A percentile compares a stretch with the other conserved stretches of the same genome.
Conservation (phyloP, 495 filamentous ascomycete genomes). For the Neurospora hispaniola region DNA sequence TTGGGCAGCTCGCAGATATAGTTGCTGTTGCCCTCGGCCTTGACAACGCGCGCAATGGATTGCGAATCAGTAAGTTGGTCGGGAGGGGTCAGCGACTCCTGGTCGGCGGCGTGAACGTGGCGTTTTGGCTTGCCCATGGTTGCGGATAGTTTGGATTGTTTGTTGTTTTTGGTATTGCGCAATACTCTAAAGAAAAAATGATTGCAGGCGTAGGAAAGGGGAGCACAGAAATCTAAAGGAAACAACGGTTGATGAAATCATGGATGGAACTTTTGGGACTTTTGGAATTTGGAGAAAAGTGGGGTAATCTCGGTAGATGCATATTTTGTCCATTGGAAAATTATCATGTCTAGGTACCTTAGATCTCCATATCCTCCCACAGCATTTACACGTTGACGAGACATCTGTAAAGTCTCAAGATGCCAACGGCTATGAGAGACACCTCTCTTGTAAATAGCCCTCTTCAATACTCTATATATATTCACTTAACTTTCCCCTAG, state of each 20-base stretch:
- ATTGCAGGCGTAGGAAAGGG: background rate
- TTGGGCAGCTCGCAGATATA: slow-evolving; percentile 59
- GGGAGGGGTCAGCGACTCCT: slow-evolving; percentile 67
- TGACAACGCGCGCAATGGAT: slow-evolving; percentile 61
- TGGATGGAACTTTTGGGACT: background rate
- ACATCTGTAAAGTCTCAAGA: no score
- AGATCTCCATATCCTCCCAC: background rate
- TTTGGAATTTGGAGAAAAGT: background rate
- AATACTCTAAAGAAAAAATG: no score
- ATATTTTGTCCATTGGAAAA: background rate
- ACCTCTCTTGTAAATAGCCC: no score
- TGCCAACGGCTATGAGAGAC: no score
- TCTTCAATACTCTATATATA: no score
- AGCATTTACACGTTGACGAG: no score
- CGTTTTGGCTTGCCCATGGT: slow-evolving; percentile 66
- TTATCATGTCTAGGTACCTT: background rate
- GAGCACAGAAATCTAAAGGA: background rate
- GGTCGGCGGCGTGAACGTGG: slow-evolving; percentile 59
- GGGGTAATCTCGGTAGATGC: background rate
- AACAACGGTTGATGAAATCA: background rate
- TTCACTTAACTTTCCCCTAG: no score
- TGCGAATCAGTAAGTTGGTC: slow-evolving; percentile 52
- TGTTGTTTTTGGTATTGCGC: background rate
- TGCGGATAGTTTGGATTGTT: background rate
- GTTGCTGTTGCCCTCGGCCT: slow-evolving; percentile 78